A percentile compares a stretch with the other conserved stretches of the same genome.
Conservation (phyloP, 805 yeast genomes). For the Starmerella sirachaensis region DNA sequence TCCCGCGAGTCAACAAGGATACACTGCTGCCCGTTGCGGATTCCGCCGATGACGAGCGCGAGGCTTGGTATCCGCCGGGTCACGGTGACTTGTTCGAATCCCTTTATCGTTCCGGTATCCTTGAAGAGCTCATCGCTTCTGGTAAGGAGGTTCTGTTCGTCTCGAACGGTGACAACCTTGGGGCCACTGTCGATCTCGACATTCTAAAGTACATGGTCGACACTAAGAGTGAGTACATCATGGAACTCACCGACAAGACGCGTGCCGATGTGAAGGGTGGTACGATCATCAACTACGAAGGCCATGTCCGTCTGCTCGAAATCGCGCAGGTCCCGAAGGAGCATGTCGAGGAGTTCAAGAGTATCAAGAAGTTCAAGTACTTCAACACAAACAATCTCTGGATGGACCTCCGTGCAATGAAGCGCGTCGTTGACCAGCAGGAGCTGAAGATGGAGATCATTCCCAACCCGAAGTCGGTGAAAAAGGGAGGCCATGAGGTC, state of each 20-base stretch:
- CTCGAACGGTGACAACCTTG: slow-evolving; percentile 95
- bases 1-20: slow-evolving; percentile 90
- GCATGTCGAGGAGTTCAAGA: slow-evolving; percentile 95
- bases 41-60: slow-evolving; percentile 55
- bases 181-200: slow-evolving; percentile 91
- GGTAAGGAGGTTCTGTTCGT: slow-evolving; percentile 94
- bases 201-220: slow-evolving; percentile 88
- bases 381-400: slow-evolving; percentile 97
- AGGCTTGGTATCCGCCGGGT: slow-evolving; percentile 99
- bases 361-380: slow-evolving; percentile 94
- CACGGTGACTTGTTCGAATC: slow-evolving; percentile 97
- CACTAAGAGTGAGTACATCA: slow-evolving; percentile 82
- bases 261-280: slow-evolving; percentile 99
- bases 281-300: slow-evolving; percentile 91
- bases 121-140: slow-evolving; percentile 75
- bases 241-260: slow-evolving; percentile 98
- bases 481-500: slow-evolving; percentile 62
- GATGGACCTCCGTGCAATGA: slow-evolving; percentile 90
- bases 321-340: slow-evolving; percentile 98
- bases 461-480: slow-evolving; percentile 81
- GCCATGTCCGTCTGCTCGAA: slow-evolving; percentile 85
- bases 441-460: slow-evolving; percentile 84
- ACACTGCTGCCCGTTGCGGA: slow-evolving; percentile 93
- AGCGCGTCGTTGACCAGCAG: slow-evolving; percentile 75
- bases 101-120: slow-evolving; percentile 76